Evolutionary conservation across 176 grass and related monocot genomes (phyloP), one percentile per base, ranked within the genome.

Genomic region (Aechmea fasciata): DNA sequence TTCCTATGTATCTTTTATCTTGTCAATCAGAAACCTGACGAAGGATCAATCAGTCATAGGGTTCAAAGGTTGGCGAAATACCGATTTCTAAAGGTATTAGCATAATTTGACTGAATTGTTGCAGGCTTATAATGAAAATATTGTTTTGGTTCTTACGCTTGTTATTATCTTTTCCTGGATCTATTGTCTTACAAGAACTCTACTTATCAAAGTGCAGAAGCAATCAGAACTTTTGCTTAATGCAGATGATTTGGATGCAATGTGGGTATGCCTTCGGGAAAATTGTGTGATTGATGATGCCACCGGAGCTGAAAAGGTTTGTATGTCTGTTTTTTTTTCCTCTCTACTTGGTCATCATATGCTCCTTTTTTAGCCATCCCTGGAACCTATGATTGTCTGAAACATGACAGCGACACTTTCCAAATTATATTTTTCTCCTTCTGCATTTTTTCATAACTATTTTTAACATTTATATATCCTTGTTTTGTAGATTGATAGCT

Each of bases 201-300:
- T 67, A 63, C 49, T 64, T 78, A 75, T 53, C 49, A 69, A 81
- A 65, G 29, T 83, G 78, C 94, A 99, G 94, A 99, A 99, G 81
- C 94, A 99, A 84, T 99, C 94, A 50, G 94, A 93, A 73, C 79
- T 99, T 15, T 80, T 99, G 61, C 84, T 99, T 59, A 99, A 99
- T 80, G 94, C 87, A 70, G 94, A 99, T 82, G 94, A 99, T 73
- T 85, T 99, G 55, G 94, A 99, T 99, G 86, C 89, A 50, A 99
- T 99, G 90, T 92, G 89, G 89, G 86, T 97, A 75, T 90, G 94
- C 71, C 80, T 99, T 33, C 82, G 94, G 74, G 94, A 99, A 88
- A 99, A 99, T 83, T 99, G 94, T 83, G 94, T 99, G 67, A 93
- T 99, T 53, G 94, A 99, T 55, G 94, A 99, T 74, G 82, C 84